These are phyloP conservation scores for Dichotomocladium elegans DNA, from an alignment of 371 early-diverging fungal genomes.

Conservation along the genomic window DNA sequence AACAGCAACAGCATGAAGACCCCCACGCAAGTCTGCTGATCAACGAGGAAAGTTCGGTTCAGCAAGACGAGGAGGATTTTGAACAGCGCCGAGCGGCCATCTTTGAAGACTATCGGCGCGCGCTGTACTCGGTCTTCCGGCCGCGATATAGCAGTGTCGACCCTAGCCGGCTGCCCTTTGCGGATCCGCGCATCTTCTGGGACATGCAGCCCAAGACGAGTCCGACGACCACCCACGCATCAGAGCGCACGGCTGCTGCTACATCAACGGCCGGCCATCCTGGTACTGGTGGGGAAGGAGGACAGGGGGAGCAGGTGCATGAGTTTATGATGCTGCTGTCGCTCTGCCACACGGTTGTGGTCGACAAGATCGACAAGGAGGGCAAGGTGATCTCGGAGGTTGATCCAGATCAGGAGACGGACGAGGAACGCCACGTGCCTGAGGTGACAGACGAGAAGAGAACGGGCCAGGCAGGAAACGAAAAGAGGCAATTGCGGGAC, in stretches of 20 bases:
- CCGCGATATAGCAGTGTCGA: slow-evolving; percentile 71
- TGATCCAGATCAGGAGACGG: slow-evolving; percentile 1
- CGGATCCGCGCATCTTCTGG: slow-evolving; percentile 74
- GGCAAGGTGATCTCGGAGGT: slow-evolving; percentile 39
- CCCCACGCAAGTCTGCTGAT: not conserved
- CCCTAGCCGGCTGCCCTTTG: slow-evolving; percentile 70
- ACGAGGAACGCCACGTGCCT: slow-evolving; percentile 8
- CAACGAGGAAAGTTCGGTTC: not conserved
- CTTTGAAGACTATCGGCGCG: slow-evolving; percentile 51
- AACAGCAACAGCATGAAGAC: not conserved
- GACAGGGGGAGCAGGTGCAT: slow-evolving; percentile 24
- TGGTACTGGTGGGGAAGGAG: no score
- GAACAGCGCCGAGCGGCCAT: slow-evolving; percentile 27
- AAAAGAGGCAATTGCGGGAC: not conserved
- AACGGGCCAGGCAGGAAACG: not conserved
- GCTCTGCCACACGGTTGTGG: slow-evolving; percentile 92
- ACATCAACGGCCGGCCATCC: no score
- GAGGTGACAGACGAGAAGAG: not conserved
- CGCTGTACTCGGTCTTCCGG: slow-evolving; percentile 62
- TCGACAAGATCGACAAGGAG: slow-evolving; percentile 64
- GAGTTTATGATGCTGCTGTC: slow-evolving; percentile 87
- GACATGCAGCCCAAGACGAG: slow-evolving; percentile 44
- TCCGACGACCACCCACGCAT: not conserved
- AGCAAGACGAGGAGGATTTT: not conserved
- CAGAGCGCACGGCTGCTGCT: not conserved